Evolutionary conservation across 257 asterid species (phyloP).

Genomic region (Penstemon newberryi): DNA sequence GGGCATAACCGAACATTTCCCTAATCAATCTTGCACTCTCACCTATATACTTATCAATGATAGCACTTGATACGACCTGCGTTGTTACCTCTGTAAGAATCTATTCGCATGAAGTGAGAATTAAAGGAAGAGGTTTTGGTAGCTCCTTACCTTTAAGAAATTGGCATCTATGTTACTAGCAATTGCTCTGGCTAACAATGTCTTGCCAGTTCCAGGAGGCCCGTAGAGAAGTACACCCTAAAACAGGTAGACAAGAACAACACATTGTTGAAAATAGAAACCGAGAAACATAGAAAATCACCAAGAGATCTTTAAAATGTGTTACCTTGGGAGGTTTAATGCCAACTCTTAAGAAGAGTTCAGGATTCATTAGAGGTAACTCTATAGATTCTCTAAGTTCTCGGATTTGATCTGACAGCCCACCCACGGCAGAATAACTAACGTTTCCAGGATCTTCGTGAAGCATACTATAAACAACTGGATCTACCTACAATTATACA

Average conservation of each 20-base stretch:
- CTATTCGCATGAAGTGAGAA: background rate
- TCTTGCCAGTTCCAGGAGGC: constrained; percentile 99
- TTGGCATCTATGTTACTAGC: constrained; percentile 98
- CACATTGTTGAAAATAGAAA: background rate
- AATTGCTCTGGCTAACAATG: constrained; percentile 93
- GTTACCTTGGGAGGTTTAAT: constrained; percentile 93
- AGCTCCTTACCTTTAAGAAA: constrained; percentile 68
- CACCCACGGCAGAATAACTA: constrained; percentile 97
- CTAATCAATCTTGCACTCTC: constrained; percentile 92
- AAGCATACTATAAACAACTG: constrained; percentile 95
- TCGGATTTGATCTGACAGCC: constrained; percentile 86
- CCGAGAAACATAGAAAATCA: background rate
- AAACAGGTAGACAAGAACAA: constrained; percentile 23
- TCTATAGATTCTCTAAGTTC: constrained; percentile 95
- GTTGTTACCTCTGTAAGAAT: constrained; percentile 25
- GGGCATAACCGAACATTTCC: constrained; percentile 94
- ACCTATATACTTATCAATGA: constrained; percentile 90
- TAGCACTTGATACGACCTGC: constrained; percentile 96
- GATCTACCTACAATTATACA: constrained; percentile 73
- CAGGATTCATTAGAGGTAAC: constrained; percentile 93
- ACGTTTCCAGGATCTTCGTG: constrained; percentile 97
- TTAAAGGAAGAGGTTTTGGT: background rate
- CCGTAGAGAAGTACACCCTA: constrained; percentile 98
- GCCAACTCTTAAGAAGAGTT: constrained; percentile 92
- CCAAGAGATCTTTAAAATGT: background rate